These are phyloP conservation scores for Hymenoscyphus salicellus DNA, from an alignment of 2,329 filamentous ascomycete genomes.

Conservation along the genomic window DNA sequence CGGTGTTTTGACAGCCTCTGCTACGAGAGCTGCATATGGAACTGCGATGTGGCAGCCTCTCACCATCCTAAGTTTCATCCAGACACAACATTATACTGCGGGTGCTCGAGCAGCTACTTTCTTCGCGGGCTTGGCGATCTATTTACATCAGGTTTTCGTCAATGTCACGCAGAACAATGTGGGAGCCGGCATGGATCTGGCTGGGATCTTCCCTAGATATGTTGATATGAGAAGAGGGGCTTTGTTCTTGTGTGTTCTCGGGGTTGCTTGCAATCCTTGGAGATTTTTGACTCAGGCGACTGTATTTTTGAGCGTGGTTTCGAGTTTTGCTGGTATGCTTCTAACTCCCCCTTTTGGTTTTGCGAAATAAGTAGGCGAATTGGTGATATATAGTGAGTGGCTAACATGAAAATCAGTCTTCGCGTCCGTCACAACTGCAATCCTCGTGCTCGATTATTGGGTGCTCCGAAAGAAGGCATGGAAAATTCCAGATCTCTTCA, in stretches of 20 bases:
- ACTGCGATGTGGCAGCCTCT: conserved; percentile 17
- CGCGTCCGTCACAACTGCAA: conserved; percentile 43
- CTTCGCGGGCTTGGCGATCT: conserved; percentile 45
- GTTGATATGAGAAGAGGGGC: conserved; percentile 55
- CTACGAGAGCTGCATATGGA: background rate
- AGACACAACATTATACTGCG: conserved; percentile 10
- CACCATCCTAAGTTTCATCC: conserved; percentile 11
- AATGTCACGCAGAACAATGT: conserved; percentile 48
- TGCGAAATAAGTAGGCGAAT: background rate
- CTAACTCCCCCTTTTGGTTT: background rate
- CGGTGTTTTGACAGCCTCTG: conserved; percentile 9
- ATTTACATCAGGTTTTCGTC: conserved; percentile 46
- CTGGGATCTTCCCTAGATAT: conserved; percentile 49
- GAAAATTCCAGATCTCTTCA: conserved; percentile 5
- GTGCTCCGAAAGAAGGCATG: conserved; percentile 37
- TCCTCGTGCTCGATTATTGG: conserved; percentile 43
- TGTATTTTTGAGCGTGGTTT: background rate
- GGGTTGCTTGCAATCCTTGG: conserved; percentile 49
- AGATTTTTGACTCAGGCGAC: conserved; percentile 39
- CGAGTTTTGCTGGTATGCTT: conserved; percentile 4
- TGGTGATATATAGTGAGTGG: too few relatives aligned
- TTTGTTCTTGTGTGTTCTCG: conserved; percentile 46
- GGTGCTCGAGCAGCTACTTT: conserved; percentile 42
- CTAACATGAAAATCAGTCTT: conserved; percentile 39
- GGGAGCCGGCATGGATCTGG: conserved; percentile 53